Percentiles rank a stretch among this genome's conserved stretches.
Evolutionary conservation across 352 stramenopile species (phyloP).

Genomic region (Halophytophthora polymorphica): DNA sequence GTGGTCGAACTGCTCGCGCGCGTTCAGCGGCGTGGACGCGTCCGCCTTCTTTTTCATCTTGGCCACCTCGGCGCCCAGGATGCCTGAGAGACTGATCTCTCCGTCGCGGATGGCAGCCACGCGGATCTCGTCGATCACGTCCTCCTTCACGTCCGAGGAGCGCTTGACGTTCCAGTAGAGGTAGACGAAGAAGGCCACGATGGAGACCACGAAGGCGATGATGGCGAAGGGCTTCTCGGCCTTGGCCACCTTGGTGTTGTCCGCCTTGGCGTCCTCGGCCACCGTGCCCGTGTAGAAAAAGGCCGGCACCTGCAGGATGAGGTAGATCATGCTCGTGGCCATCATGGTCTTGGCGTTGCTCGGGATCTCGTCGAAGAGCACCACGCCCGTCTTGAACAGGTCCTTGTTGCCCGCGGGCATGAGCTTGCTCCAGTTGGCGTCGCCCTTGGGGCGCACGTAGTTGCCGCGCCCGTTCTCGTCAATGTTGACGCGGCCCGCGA

Average conservation of each 20-base stretch:
- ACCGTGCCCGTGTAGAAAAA: slow-evolving; percentile 85
- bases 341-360: slow-evolving; percentile 92
- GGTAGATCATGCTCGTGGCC: slow-evolving; percentile 91
- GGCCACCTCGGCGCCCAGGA: slow-evolving; percentile 74
- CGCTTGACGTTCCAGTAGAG: slow-evolving; percentile 90
- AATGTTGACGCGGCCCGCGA: slow-evolving; percentile 94
- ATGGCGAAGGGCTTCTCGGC: slow-evolving; percentile 90
- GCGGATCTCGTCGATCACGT: slow-evolving; percentile 69
- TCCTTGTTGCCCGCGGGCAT: slow-evolving; percentile 72
- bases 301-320: slow-evolving; percentile 94
- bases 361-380: slow-evolving; percentile 85
- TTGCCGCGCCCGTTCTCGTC: slow-evolving; percentile 81
- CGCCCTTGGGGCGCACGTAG: slow-evolving; percentile 78
- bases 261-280: slow-evolving; percentile 54
- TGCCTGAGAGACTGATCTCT: slow-evolving; percentile 77
- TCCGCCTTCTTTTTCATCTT: slow-evolving; percentile 52
- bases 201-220: slow-evolving; percentile 84
- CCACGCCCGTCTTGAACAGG: slow-evolving; percentile 70
- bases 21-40: slow-evolving; percentile 47
- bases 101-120: slow-evolving; percentile 67
- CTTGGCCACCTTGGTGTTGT: slow-evolving; percentile 66
- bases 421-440: slow-evolving; percentile 81
- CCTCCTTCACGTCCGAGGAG: slow-evolving; percentile 60
- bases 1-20: slow-evolving; percentile 56
- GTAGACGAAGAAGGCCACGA: slow-evolving; percentile 91